Evolutionary conservation across 2,329 filamentous ascomycete genomes (phyloP), one percentile per base, ranked within the genome.

Genomic region (Ophiocordyceps sinensis): DNA sequence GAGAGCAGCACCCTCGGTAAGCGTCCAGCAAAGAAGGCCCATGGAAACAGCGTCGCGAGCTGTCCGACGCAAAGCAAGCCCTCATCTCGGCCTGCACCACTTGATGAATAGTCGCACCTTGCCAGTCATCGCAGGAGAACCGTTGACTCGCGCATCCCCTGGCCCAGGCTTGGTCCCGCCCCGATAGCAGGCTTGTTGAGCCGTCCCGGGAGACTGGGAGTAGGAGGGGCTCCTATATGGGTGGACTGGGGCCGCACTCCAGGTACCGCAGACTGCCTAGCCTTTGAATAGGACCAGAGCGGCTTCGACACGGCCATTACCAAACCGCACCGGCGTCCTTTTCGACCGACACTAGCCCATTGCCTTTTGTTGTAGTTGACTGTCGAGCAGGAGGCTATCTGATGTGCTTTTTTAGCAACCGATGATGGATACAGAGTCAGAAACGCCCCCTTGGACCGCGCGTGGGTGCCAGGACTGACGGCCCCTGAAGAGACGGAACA

Each of bases 401-500:
- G 28, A n/a, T 8, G 23, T 34, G 13, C 13, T 26, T 9, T 13
- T 29, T 39, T 12, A 12, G 21, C 8, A 7, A 19, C 28, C 23
- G 12, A 39, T 7, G 3, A 60, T 60, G 58, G 53, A 57, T 37
- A 30, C 47, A 45, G 58, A 57, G 58, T 61, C 53, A 53, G 56
- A 44, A 36, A 40, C 23, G 23, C 23, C 43, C 38, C 43, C 37
- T 34, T 29, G 29, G 36, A 10, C 23, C 43, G 32, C 38, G 39
- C 21, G 23, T 19, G 11, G 17, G 45, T 35, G 43, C n/a, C 9
- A 28, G n/a, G 21, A 35, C 55, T 59, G 51, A 58, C 30, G 40
- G 44, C 35, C 43, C 34, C 37, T 37, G 38, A 53, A 75, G 70
- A 48, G 64, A 67, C 50, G 62, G 63, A 47, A 74, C 64, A 39